A percentile compares a stretch with the other conserved stretches of the same genome.
Conservation (phyloP, 805 yeast species). For the Ogataea angusta region DNA sequence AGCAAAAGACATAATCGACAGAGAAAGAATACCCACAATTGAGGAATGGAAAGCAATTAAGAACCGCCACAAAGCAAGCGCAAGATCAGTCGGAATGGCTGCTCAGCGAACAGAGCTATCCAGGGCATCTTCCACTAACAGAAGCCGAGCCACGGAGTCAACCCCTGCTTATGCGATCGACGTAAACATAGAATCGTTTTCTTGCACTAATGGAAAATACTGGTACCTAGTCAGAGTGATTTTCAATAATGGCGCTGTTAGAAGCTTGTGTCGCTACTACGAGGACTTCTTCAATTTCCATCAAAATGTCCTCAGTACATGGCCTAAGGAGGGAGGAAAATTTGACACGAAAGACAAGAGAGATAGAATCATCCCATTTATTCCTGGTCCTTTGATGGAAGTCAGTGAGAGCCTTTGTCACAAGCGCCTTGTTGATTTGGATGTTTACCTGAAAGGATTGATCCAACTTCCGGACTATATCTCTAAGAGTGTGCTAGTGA, state of each 20-base stretch:
- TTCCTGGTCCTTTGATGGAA: conserved; percentile 93
- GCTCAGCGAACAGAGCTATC: conserved; percentile 13
- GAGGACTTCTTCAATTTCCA: conserved; percentile 96
- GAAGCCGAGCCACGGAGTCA: conserved; percentile 8
- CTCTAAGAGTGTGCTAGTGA: conserved; percentile 64
- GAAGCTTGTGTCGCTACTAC: conserved; percentile 82
- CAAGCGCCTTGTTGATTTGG: conserved; percentile 52
- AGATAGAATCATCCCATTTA: conserved; percentile 81
- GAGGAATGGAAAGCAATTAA: conserved; percentile 93
- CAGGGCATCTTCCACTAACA: conserved; percentile 17
- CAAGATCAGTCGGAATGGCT: conserved; percentile 40
- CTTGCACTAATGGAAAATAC: conserved; percentile 79
- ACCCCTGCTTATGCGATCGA: conserved; percentile 39
- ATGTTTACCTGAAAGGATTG: conserved; percentile 50
- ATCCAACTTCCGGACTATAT: conserved; percentile 74
- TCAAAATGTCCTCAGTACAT: conserved; percentile 72
- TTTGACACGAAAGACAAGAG: conserved; percentile 67
- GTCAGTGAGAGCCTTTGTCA: conserved; percentile 72
- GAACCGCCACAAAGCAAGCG: conserved; percentile 88
- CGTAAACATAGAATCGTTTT: conserved; percentile 77
- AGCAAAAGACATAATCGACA: conserved; percentile 47
- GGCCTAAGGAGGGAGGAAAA: conserved; percentile 91
- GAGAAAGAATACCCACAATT: conserved; percentile 80
- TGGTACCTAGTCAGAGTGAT: conserved; percentile 78
- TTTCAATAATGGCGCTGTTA: conserved; percentile 60